phyloP scores from a whole-genome alignment of 1,284 basidiomycete species.

The Erythrobasidium hasegawianum region DNA sequence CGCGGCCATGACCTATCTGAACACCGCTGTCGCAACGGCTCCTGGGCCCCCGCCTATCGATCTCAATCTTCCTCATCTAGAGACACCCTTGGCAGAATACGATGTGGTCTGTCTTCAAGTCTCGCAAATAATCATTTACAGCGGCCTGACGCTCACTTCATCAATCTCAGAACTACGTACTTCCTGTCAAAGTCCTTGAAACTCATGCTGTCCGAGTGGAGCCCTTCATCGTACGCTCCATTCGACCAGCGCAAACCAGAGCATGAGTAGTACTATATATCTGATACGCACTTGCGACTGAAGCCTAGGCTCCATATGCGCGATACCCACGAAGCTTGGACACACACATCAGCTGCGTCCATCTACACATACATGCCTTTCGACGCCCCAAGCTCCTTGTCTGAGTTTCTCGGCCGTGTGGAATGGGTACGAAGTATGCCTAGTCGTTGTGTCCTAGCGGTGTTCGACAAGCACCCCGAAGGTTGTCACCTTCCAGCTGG shows the following conservation, averaged over 20 bases:
- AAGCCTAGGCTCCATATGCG: neutral
- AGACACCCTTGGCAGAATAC: slow-evolving; percentile 18
- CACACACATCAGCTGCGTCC: neutral
- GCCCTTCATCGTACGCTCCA: slow-evolving; percentile 19
- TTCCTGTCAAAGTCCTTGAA: slow-evolving; percentile 22
- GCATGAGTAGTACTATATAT: too few relatives aligned
- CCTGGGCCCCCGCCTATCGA: too few relatives aligned
- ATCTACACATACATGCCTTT: slow-evolving; percentile 22
- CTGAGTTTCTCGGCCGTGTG: slow-evolving; percentile 2
- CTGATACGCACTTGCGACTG: too few relatives aligned
- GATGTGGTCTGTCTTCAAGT: slow-evolving; percentile 16
- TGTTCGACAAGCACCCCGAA: slow-evolving; percentile 10
- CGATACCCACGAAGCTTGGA: slow-evolving; percentile 12
- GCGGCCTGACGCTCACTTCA: too few relatives aligned
- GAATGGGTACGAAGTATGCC: slow-evolving; percentile 6
- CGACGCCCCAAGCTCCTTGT: neutral
- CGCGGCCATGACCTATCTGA: slow-evolving; percentile 22
- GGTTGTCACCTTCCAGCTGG: slow-evolving; percentile 8
- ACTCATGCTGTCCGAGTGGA: slow-evolving; percentile 24
- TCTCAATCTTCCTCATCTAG: neutral
- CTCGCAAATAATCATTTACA: too few relatives aligned
- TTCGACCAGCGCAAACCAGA: neutral
- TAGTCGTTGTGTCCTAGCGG: neutral
- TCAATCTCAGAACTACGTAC: slow-evolving; percentile 25
- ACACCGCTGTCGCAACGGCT: slow-evolving; percentile 2